Conservation (phyloP, 1,139 yeast species). For the Meyerozyma athensensis region DNA sequence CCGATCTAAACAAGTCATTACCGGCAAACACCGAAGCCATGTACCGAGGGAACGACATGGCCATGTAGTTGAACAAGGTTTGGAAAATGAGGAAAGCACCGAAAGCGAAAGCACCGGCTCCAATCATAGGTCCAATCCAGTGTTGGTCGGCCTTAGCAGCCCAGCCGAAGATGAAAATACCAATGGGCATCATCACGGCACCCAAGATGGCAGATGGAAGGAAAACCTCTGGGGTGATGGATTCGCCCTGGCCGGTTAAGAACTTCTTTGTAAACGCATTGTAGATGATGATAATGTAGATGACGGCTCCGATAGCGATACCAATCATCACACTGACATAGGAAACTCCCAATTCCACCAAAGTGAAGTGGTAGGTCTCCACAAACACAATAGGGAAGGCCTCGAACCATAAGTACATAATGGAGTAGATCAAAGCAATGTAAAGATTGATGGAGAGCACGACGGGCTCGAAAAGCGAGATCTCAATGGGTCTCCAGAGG, state of each 20-base stretch:
- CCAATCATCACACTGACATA: constrained; percentile 11
- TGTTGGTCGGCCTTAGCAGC: constrained; percentile 11
- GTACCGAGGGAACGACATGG: constrained; percentile 33
- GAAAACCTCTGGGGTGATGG: constrained; percentile 10
- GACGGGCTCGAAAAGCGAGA: constrained; percentile 13
- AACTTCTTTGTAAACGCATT: constrained; percentile 9
- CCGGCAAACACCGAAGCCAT: constrained; percentile 60
- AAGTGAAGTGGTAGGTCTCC: constrained; percentile 10
- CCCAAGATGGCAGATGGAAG: constrained; percentile 12
- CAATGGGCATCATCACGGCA: constrained; percentile 12
- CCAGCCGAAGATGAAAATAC: constrained; percentile 13
- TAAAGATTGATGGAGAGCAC: constrained; percentile 13
- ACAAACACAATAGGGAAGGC: constrained; percentile 14
- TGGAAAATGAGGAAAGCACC: constrained; percentile 29
- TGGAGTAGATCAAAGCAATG: constrained; percentile 13
- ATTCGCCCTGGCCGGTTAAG: constrained; percentile 6
- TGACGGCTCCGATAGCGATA: constrained; percentile 8
- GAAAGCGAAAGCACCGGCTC: constrained; percentile 11
- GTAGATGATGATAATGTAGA: constrained; percentile 9
- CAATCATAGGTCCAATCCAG: constrained; percentile 14
- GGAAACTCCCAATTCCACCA: constrained; percentile 12
- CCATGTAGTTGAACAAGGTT: constrained; percentile 31
- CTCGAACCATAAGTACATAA: constrained; percentile 15
- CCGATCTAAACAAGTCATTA: constrained; percentile 48
- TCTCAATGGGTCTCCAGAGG: constrained; percentile 13